Evolutionary conservation across 129 eudicot species (phyloP), one percentile per base, ranked within the genome.

Genomic region (Artemisia argyi): DNA sequence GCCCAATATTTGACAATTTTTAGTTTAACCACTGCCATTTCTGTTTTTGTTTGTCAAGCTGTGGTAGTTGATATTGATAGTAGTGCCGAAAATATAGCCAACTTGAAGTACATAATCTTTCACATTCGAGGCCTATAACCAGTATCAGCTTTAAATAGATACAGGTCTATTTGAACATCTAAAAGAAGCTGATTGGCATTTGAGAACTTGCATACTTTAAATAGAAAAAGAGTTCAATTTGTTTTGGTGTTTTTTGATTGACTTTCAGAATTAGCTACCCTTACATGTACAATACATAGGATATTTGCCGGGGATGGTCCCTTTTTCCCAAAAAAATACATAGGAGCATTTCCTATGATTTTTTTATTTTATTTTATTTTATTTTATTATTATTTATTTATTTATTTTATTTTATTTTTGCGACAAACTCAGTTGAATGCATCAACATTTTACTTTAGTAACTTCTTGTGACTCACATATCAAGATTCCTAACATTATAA

Each of bases 21-120:
- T 22, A 42, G 55, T 56, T 71, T 71, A 46, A 30, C 20, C 32
- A 71, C 53, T 70, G 65, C 54, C 65, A 35, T 52, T 62, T 32
- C 50, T 63, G 22, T 39, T 64, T 39, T 61, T 61, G 66, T 42
- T 28, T 61, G 47, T 61, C 47, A 28, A 2, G 19, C n/a, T 28
- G 66, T 61, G 66, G 42, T 61, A 61, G 42, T 24, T 12, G 47
- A 61, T 13, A 30, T 61, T 28, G 30, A 61, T 61, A 42, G 4
- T 12, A 14, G 46, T 39, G 46, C 46, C 10, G 8, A 39, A 39
- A 7, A 39, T 39, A 7, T 39, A 39, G 44, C 46, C 57, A 52
- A 52, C 57, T 52, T 52, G 57, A 15, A 61, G 66, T 15, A 61
- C 30, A 17, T 14, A 20, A 15, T 60, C 44, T 61, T 61, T 1